Conservation (phyloP, 2,329 filamentous ascomycete species). For the Coniochaeta hoffmannii region DNA sequence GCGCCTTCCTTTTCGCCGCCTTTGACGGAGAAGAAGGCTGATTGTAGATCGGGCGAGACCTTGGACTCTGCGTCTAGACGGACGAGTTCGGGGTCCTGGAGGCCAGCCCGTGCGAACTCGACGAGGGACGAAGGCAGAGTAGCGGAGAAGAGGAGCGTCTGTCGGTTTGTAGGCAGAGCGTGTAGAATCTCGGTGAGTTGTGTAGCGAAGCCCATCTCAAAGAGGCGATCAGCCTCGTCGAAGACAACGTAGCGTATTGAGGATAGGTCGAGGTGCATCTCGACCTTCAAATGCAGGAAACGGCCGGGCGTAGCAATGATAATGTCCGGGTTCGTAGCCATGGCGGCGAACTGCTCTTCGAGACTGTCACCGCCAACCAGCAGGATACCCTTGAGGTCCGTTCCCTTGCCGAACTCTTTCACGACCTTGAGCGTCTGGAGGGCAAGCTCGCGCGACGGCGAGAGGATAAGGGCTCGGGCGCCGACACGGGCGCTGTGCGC, state of each 20-base stretch:
- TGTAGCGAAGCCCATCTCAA: slow-evolving; percentile 96
- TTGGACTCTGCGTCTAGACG: slow-evolving; percentile 92
- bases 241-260: slow-evolving; percentile 94
- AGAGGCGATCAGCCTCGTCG: slow-evolving; percentile 92
- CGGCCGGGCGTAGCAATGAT: slow-evolving; percentile 95
- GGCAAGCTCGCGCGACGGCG: slow-evolving; percentile 87
- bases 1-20: slow-evolving; percentile 90
- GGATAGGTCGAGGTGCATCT: slow-evolving; percentile 88
- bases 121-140: slow-evolving; percentile 90
- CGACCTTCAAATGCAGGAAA: slow-evolving; percentile 93
- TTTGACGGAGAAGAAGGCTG: slow-evolving; percentile 90
- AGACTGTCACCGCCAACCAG: slow-evolving; percentile 92
- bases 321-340: slow-evolving; percentile 93
- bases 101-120: slow-evolving; percentile 87
- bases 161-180: slow-evolving; percentile 72
- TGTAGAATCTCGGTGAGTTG: slow-evolving; percentile 91
- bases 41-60: slow-evolving; percentile 91
- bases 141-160: slow-evolving; percentile 91
- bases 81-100: slow-evolving; percentile 87
- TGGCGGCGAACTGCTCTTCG: slow-evolving; percentile 88
- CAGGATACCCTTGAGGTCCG: slow-evolving; percentile 82
- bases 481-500: slow-evolving; percentile 82
- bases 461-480: slow-evolving; percentile 78
- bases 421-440: slow-evolving; percentile 94
- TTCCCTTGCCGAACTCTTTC: slow-evolving; percentile 85